Base-by-base conservation (phyloP, 306 rosid species). In the Vachellia pachyceras region DNA sequence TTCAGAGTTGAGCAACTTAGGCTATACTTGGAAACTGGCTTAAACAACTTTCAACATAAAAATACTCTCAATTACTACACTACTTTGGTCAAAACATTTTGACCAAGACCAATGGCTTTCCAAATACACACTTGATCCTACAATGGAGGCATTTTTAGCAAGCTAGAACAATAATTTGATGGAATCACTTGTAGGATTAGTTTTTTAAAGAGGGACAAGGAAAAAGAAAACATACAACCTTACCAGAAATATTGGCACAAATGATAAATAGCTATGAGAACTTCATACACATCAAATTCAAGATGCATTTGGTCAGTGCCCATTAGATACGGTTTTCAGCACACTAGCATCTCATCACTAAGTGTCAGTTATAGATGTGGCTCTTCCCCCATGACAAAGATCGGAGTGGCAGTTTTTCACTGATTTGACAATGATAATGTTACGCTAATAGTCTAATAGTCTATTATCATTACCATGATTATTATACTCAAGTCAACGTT, bases 401-500 rank as follows among this genome's bases (percentile, higher is more conserved):
- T 60, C 40, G 44, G 73, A 64, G 68, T 29, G 54, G 79, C 49
- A 44, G 81, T 60, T 84, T 55, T 55, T 55, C 11, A 55, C 63
- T 35, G 10, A 63, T 64, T 45, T 12, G 29, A 78, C 8, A 65
- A 61, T 75, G 25, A 74, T 15, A 70, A 61, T 71, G 63, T 35
- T 73, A 67, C 49, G 63, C 47, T 69, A 41, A 10, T 40, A 42
- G 36, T 69, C 47, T 69, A 41, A 10, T 40, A 42, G 36, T 69
- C 45, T 69, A 61, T 49, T 39, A 73, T 23, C 40, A 40, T 74
- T 54, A 73, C 23, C 46, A 40, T 74, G 57, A 41, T 79, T 58
- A 73, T 70, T 74, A 70, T 52, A 79, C 69, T 73, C 75, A 54
- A 63, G 76, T 75, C 64, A 74, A 75, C 68, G 75, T 25, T 76